Conservation (phyloP, 176 grass and related monocot species). For the Themeda triandra region DNA sequence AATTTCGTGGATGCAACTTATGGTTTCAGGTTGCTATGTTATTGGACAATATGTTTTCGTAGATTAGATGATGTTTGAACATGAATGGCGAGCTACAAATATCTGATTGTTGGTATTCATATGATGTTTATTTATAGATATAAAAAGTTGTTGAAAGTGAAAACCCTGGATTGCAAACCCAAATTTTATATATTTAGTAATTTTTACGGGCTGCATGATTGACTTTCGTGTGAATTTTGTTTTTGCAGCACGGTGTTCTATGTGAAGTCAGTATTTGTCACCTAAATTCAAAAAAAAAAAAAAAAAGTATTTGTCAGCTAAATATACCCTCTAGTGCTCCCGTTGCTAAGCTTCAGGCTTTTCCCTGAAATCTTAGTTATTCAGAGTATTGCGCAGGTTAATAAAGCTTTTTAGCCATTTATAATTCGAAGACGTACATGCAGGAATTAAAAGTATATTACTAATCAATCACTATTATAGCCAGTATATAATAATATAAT, state of each 20-base stretch:
- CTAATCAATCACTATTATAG: not conserved
- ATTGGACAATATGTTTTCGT: not conserved
- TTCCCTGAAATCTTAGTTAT: not conserved
- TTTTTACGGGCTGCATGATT: no score
- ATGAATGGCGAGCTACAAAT: not conserved
- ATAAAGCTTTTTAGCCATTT: no score
- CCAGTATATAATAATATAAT: not conserved
- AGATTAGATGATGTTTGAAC: not conserved
- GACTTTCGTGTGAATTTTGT: no score
- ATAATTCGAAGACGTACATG: no score
- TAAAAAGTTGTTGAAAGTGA: no score
- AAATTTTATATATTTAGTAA: no score
- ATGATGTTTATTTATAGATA: no score
- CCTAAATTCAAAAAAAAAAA: no score
- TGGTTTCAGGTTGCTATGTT: not conserved
- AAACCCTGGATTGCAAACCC: no score
- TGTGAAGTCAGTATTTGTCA: not conserved
- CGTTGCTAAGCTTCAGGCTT: not conserved
- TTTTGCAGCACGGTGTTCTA: no score
- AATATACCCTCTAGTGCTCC: not conserved
- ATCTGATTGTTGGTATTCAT: not conserved
- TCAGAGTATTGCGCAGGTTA: not conserved
- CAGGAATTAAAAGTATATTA: not conserved
- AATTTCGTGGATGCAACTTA: not conserved
- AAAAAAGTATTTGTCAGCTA: no score